Conservation (phyloP, 139 green algal genomes). For the Zygnema cylindricum region DNA sequence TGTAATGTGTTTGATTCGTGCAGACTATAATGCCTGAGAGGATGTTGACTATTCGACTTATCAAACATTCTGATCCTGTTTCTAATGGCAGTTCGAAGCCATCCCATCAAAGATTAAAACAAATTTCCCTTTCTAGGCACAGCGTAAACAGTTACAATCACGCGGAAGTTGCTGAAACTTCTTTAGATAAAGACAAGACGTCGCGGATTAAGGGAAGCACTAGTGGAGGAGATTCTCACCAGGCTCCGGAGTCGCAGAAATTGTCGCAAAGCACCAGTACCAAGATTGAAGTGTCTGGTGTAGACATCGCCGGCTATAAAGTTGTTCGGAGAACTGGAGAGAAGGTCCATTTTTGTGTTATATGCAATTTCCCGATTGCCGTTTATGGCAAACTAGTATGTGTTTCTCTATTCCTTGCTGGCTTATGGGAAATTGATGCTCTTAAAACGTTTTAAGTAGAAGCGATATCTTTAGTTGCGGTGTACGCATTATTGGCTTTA, state of each 20-base stretch:
- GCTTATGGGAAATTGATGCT: too few relatives aligned
- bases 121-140: too few relatives aligned
- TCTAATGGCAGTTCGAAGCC: neutral
- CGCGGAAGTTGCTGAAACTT: neutral
- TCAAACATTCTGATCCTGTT: neutral
- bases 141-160: too few relatives aligned
- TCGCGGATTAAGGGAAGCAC: neutral
- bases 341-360: conserved; percentile 14
- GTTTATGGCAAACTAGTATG: conserved; percentile 8
- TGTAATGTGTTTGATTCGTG: too few relatives aligned
- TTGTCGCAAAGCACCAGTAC: neutral
- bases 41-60: neutral
- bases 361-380: conserved; percentile 17
- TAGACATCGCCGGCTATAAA: conserved; percentile 20
- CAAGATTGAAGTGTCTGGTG: neutral
- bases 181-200: neutral
- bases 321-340: conserved; percentile 22
- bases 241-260: neutral
- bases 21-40: too few relatives aligned
- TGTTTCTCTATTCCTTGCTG: too few relatives aligned
- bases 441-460: too few relatives aligned
- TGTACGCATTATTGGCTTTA: too few relatives aligned
- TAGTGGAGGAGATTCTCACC: neutral
- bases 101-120: neutral
- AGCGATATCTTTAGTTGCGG: too few relatives aligned